A percentile compares a stretch with the other conserved stretches of the same genome.
These are phyloP conservation scores for Magnolia kwangsiensis DNA, from an alignment of 164 flowering plant genomes.

Conservation along the genomic window DNA sequence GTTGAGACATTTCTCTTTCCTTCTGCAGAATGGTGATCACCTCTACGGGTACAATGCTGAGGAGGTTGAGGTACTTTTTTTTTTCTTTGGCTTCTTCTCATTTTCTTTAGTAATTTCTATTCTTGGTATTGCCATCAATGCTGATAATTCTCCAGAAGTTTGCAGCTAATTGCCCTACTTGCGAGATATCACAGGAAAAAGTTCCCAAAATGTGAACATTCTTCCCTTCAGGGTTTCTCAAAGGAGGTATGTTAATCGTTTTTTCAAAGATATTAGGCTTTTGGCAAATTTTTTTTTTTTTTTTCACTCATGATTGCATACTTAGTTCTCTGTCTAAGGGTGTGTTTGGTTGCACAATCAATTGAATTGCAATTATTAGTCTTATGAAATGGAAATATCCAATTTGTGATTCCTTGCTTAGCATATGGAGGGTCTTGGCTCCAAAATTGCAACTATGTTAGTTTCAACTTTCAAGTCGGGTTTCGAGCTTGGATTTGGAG, in stretches of 20 bases:
- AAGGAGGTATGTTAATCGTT: conserved; percentile 31
- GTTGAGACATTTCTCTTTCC: not conserved
- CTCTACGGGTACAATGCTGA: conserved; percentile 51
- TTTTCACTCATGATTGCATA: not conserved
- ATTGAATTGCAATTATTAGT: not conserved
- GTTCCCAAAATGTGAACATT: conserved; percentile 38
- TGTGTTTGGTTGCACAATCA: not conserved
- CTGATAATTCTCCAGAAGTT: conserved; percentile 12
- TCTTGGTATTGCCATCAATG: not conserved
- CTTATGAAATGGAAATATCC: not conserved
- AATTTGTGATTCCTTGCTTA: no score
- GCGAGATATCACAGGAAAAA: conserved; percentile 67
- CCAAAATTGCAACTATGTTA: not conserved
- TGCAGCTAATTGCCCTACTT: conserved; percentile 64
- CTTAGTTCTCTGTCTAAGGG: not conserved
- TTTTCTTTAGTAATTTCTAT: not conserved
- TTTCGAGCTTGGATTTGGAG: not conserved
- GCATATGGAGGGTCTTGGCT: not conserved
- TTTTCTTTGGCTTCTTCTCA: not conserved
- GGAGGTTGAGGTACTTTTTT: conserved; percentile 52
- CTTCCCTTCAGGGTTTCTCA: conserved; percentile 29
- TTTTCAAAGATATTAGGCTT: not conserved
- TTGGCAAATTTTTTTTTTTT: not conserved
- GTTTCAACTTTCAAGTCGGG: not conserved
- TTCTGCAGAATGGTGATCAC: conserved; percentile 50